phyloP scores from a whole-genome alignment of 108 stramenopile species.

The Nannochloropsis gaditana region DNA sequence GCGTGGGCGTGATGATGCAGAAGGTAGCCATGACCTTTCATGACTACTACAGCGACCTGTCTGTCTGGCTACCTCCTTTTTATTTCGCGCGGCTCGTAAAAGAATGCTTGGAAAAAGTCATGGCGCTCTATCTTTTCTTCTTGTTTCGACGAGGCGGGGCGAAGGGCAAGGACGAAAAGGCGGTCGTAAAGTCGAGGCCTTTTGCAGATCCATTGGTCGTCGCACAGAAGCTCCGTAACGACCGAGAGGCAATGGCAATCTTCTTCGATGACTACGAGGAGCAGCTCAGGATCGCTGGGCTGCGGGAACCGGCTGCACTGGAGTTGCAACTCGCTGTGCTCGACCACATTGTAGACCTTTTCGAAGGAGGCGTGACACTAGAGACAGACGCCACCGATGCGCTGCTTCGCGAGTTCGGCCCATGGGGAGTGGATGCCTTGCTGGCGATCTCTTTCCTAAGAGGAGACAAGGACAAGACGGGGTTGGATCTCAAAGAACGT shows the following conservation, averaged over 20 bases:
- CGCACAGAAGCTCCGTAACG: not conserved
- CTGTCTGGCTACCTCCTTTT: constrained; percentile 16
- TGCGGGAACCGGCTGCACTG: not conserved
- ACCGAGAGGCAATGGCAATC: not conserved
- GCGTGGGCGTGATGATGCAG: not conserved
- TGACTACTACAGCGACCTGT: constrained; percentile 17
- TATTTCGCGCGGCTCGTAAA: not conserved
- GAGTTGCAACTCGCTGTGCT: not conserved
- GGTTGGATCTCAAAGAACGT: not conserved
- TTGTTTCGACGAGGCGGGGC: not conserved
- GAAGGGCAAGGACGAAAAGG: not conserved
- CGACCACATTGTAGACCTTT: not conserved
- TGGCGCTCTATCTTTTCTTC: not conserved
- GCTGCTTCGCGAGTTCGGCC: not conserved
- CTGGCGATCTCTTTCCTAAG: constrained; percentile 13
- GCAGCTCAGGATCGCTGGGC: not conserved
- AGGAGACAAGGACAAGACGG: not conserved
- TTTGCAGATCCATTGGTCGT: not conserved
- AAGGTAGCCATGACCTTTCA: not conserved
- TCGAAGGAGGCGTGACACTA: not conserved
- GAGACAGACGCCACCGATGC: not conserved
- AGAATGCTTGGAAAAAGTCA: constrained; percentile 9
- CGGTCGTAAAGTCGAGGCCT: not conserved
- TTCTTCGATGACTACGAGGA: constrained; percentile 10
- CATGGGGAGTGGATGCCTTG: not conserved